Evolutionary conservation across 2,329 filamentous ascomycete genomes (phyloP), one percentile per base, ranked within the genome.

Genomic region (Penicillium sp.): DNA sequence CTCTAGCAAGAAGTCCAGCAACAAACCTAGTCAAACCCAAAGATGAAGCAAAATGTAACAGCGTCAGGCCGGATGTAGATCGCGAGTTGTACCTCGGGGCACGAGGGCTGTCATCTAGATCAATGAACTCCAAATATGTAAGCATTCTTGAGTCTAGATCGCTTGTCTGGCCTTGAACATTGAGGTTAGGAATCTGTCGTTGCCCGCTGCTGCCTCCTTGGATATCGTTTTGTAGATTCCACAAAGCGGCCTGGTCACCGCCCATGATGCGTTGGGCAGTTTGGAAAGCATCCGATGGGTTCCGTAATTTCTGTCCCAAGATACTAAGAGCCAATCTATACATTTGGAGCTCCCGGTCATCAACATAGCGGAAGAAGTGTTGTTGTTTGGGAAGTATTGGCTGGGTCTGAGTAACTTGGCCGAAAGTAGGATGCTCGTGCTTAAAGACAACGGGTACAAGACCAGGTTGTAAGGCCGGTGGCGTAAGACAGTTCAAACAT

Each of bases 1-100:
- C 89, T 61, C 89, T 83, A 9, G 86, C 88, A 20, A 95, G 77
- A 24, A 95, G 79, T 28, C 86, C 89, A 12, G 88, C 88, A 50
- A 89, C 89, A 61, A 95, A 87, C 47, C 88, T 83, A 61, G 86
- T 83, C 63, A 91, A 82, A 5, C 90, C 90, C 12, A 92, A 75
- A 8, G 88, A 88, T 63, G 86, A 89, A 1, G 89, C 89, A 60
- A 92, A 78, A 65, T 94, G 90, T 60, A 95, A 81, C 81, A 95
- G 87, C 1, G 88, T 91, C 66, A 93, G 89, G 0, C 90, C 90
- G 12, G 84, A 89, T 1, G 82, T 74, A 63, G 77, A 75, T 57
- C 81, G 81, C 51, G 87, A 75, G 66, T 94, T 89, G 60, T 89
- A 83, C 24, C 81, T 82, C 14, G 88, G 83, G 63, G 81, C 80